Conservation (phyloP, 179 eudicot genomes). For the Patellifolia procumbens region DNA sequence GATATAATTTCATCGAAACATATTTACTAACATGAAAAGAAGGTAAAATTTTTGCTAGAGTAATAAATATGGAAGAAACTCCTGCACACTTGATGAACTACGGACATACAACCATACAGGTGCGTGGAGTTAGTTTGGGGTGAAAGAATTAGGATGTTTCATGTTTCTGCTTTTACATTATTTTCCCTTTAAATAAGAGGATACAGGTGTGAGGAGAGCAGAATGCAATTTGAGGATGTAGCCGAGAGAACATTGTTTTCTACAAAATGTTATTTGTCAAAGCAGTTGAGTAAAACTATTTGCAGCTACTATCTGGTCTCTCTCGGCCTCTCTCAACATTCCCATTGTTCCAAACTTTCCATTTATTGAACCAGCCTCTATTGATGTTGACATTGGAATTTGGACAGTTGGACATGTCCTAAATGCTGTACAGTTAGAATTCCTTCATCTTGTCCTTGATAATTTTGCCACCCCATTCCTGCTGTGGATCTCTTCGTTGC, state of each 20-base stretch:
- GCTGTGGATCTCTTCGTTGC: neutral
- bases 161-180: neutral
- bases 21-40: neutral
- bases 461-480: neutral
- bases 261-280: too few relatives aligned
- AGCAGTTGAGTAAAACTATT: too few relatives aligned
- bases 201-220: neutral
- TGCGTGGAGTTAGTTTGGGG: neutral
- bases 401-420: neutral
- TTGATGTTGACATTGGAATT: neutral
- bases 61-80: neutral
- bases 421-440: neutral
- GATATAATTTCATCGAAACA: too few relatives aligned
- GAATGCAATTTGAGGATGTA: too few relatives aligned
- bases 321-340: neutral
- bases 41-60: neutral
- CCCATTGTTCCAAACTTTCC: neutral
- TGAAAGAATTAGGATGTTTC: neutral
- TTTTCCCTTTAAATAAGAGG: neutral
- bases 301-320: neutral
- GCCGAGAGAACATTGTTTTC: too few relatives aligned
- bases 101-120: neutral
- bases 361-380: neutral
- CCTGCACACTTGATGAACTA: conserved; percentile 2
- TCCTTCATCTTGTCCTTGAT: neutral